Percentiles rank a stretch among this genome's conserved stretches.
Evolutionary conservation across 805 yeast species (phyloP).

Genomic region (Lipomyces oligophaga): DNA sequence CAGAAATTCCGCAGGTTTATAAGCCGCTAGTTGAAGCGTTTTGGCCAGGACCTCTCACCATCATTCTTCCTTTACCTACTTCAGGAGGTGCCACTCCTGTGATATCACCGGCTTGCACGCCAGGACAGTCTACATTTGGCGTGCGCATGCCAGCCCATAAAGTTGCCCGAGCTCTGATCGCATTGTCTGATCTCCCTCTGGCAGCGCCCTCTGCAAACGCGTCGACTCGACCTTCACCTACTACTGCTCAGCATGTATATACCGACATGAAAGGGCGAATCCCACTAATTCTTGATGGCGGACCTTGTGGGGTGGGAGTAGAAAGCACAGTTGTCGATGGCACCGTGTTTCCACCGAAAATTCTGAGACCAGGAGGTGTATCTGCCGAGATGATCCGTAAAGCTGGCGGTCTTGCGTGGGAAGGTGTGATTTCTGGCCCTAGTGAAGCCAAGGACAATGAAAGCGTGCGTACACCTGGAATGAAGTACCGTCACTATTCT

Average conservation of each 20-base stretch:
- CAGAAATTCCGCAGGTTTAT: conserved; percentile 63
- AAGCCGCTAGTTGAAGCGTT: conserved; percentile 57
- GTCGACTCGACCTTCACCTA: conserved; percentile 92
- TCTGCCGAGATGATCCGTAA: conserved; percentile 67
- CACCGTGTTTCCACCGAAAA: conserved; percentile 73
- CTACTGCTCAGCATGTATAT: conserved; percentile 78
- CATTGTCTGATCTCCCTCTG: conserved; percentile 76
- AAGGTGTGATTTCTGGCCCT: conserved; percentile 58
- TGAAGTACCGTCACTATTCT: conserved; percentile 95
- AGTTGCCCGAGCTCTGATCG: conserved; percentile 85
- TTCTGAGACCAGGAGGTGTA: conserved; percentile 92
- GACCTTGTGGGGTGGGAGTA: conserved; percentile 77
- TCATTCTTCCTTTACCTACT: conserved; percentile 58
- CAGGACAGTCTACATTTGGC: conserved; percentile 85
- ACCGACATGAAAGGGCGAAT: conserved; percentile 76
- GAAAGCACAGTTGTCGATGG: conserved; percentile 96
- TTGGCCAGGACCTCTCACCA: conserved; percentile 97
- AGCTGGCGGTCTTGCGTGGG: conserved; percentile 70
- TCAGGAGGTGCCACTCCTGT: conserved; percentile 35
- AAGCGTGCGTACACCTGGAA: conserved; percentile 87
- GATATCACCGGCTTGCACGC: conserved; percentile 74
- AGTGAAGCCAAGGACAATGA: conserved; percentile 51
- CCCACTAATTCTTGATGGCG: conserved; percentile 88
- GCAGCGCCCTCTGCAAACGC: conserved; percentile 99
- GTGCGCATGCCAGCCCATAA: conserved; percentile 85